Evolutionary conservation across 495 filamentous ascomycete genomes (phyloP).

Genomic region (Penicillium macrosclerotiorum): DNA sequence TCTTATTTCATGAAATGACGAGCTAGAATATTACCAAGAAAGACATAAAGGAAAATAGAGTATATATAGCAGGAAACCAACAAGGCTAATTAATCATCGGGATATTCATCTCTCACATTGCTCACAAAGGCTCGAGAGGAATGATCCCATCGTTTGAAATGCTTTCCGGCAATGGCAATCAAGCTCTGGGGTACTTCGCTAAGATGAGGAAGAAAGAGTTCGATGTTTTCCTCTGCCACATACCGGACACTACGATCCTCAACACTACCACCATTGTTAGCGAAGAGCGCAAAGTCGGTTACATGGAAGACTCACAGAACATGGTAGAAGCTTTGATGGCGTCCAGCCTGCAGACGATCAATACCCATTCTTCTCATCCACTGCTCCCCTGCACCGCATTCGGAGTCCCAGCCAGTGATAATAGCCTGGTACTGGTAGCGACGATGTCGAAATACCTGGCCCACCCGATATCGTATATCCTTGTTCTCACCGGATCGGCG

Average conservation of each 20-base stretch:
- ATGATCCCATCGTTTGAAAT: slow-evolving; percentile 85
- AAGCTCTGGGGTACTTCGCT: slow-evolving; percentile 52
- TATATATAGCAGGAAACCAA: too few relatives aligned
- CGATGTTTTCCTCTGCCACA: slow-evolving; percentile 87
- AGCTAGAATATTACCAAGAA: too few relatives aligned
- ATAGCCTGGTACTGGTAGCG: slow-evolving; percentile 77
- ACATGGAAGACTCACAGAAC: slow-evolving; percentile 61
- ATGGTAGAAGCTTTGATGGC: slow-evolving; percentile 79
- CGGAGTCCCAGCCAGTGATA: slow-evolving; percentile 81
- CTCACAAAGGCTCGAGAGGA: slow-evolving; percentile 70
- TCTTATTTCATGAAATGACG: too few relatives aligned
- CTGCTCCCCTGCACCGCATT: slow-evolving; percentile 50
- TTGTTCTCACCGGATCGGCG: slow-evolving; percentile 33
- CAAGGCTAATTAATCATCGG: slow-evolving; percentile 71
- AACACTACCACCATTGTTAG: slow-evolving; percentile 45
- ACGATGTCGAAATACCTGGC: slow-evolving; percentile 80
- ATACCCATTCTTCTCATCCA: slow-evolving; percentile 63
- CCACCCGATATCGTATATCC: slow-evolving; percentile 68
- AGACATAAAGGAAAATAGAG: too few relatives aligned
- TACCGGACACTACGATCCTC: slow-evolving; percentile 70
- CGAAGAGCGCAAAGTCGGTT: neutral
- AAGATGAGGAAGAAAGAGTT: slow-evolving; percentile 51
- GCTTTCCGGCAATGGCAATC: slow-evolving; percentile 71
- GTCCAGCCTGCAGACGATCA: slow-evolving; percentile 58
- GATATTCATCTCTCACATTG: slow-evolving; percentile 82